These are phyloP conservation scores for Gossypium schwendimanii DNA, from an alignment of 441 rosid genomes.

Conservation along the genomic window DNA sequence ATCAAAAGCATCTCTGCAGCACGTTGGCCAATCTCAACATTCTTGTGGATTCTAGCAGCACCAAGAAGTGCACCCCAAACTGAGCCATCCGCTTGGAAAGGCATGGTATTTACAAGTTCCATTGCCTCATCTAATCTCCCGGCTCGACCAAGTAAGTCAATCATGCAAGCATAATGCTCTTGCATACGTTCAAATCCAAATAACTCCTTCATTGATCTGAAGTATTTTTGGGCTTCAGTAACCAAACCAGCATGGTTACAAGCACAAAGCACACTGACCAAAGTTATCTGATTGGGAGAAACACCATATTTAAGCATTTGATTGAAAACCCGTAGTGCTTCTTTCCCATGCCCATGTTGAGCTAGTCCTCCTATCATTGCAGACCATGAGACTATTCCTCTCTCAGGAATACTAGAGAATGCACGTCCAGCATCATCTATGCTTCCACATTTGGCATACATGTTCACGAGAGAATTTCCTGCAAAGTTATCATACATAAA, in stretches of 20 bases:
- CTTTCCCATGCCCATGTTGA: conserved; percentile 63
- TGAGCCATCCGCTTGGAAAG: conserved; percentile 44
- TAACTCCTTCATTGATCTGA: conserved; percentile 41
- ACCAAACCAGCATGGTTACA: conserved; percentile 70
- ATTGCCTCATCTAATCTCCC: conserved; percentile 52
- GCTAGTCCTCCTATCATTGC: conserved; percentile 69
- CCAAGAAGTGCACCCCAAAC: conserved; percentile 74
- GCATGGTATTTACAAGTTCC: conserved; percentile 46
- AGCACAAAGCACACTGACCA: conserved; percentile 56
- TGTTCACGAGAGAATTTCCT: conserved; percentile 62
- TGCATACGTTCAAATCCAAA: conserved; percentile 44
- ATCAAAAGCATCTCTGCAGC: conserved; percentile 56
- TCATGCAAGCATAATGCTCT: conserved; percentile 74
- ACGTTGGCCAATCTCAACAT: conserved; percentile 41
- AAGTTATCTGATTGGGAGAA: conserved; percentile 54
- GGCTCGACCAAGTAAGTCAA: conserved; percentile 57
- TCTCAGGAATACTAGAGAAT: conserved; percentile 40
- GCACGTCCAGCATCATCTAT: conserved; percentile 50
- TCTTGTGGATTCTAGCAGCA: conserved; percentile 62
- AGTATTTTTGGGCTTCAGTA: conserved; percentile 40
- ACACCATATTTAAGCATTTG: conserved; percentile 46
- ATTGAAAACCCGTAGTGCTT: conserved; percentile 43
- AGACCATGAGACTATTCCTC: conserved; percentile 66
- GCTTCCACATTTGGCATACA: conserved; percentile 72
- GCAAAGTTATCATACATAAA: conserved; percentile 50